These are phyloP conservation scores for Agrocybe pediades DNA, from an alignment of 768 basidiomycete species.

Conservation along the genomic window DNA sequence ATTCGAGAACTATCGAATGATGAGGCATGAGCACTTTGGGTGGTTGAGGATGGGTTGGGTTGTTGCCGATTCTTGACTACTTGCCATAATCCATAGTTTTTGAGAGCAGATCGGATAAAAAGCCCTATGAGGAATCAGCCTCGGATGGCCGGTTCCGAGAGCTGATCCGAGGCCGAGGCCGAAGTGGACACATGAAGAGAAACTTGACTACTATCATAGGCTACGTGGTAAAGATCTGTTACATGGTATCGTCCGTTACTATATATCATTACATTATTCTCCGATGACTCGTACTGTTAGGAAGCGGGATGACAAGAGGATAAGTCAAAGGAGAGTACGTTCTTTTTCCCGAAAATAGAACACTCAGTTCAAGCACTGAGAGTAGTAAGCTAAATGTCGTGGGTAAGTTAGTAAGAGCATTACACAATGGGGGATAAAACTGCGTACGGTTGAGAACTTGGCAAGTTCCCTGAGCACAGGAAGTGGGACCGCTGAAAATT, in stretches of 20 bases:
- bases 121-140: no score
- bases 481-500: conserved; percentile 16
- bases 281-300: no score
- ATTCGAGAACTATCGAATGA: conserved; percentile 26
- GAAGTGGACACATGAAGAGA: neutral
- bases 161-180: neutral
- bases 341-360: neutral
- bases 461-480: conserved; percentile 21
- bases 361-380: conserved; percentile 18
- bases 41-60: neutral
- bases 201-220: no score
- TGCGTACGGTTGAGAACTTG: conserved; percentile 13
- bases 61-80: no score
- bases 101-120: no score
- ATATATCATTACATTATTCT: no score
- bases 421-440: neutral
- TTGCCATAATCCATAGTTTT: no score
- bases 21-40: conserved; percentile 27
- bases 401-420: neutral
- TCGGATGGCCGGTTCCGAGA: no score
- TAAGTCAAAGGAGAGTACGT: neutral
- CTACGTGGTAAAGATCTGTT: no score
- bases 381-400: conserved; percentile 18
- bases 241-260: no score
- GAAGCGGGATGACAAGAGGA: no score